A percentile compares a stretch with the other conserved stretches of the same genome.
These are phyloP conservation scores for Aspergillus affinis DNA, from an alignment of 495 filamentous ascomycete species.

Conservation along the genomic window DNA sequence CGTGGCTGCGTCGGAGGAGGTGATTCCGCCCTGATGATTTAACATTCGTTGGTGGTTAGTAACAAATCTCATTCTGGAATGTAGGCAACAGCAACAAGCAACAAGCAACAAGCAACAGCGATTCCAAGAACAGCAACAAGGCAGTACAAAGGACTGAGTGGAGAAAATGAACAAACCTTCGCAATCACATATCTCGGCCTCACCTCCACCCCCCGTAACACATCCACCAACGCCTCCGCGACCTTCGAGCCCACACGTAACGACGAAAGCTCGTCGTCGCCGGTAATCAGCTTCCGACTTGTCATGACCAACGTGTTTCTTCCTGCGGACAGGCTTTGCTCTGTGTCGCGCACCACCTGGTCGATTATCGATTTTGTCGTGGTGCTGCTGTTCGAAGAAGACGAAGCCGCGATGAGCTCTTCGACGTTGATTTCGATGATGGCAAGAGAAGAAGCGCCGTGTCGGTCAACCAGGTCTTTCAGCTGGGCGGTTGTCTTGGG, in stretches of 20 bases:
- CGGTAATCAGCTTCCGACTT: constrained; percentile 48
- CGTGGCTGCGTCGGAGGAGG: constrained; percentile 53
- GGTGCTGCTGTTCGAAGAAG: constrained; percentile 8
- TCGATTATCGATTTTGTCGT: constrained; percentile 23
- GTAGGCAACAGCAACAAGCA: not conserved
- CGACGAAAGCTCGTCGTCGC: constrained; percentile 42
- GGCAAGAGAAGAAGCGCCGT: constrained; percentile 27
- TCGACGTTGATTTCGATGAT: constrained; percentile 51
- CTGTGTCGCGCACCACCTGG: constrained; percentile 28
- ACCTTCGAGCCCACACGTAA: constrained; percentile 46
- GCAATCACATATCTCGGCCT: constrained; percentile 54
- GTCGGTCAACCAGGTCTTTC: constrained; percentile 33
- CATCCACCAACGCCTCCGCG: constrained; percentile 45
- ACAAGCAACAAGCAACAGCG: no score
- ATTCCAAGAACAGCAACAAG: no score
- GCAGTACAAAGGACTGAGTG: not conserved
- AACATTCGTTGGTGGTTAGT: not conserved
- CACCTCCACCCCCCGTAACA: constrained; percentile 40
- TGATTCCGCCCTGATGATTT: constrained; percentile 46
- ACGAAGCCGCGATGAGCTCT: constrained; percentile 37
- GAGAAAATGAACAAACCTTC: constrained; percentile 36
- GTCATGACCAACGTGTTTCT: constrained; percentile 55
- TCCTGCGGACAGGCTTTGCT: constrained; percentile 28
- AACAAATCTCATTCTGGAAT: not conserved
- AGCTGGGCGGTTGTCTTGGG: constrained; percentile 56